Base-by-base conservation (phyloP, 805 yeast species). In the Schwanniomyces sp. region DNA sequence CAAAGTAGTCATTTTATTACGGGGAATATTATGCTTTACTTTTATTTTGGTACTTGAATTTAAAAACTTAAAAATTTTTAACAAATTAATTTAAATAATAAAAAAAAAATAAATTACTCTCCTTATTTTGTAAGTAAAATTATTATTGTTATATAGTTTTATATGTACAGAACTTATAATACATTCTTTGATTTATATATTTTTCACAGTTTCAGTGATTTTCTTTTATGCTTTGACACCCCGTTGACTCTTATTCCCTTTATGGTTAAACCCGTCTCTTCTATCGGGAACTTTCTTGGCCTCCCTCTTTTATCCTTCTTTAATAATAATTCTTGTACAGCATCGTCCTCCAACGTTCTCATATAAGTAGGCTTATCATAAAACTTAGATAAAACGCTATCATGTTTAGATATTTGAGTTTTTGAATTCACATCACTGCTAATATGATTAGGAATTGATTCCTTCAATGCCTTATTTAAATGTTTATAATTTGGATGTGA, bases 241-340 rank as follows among this genome's bases (percentile, higher is more conserved):
- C 78, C 78, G 44, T 64, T 70, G 5, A 73, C 72, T 41, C 74
- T 57, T 28, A 73, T 65, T 1, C 78, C 78, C 51, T 67, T 70
- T 38, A 73, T 72, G 10, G 77, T 73, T 7, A 71, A 57, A 1
- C 76, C 79, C 7, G 75, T 69, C 47, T 70, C 72, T 47, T 72
- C 79, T n/a, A 70, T 61, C 1, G 80, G 77, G 46, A 72, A 72
- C 54, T 78, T 78, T 52, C 81, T 63, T 2, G 82, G 82, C 52
- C 82, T 63, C 11, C 82, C 82, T 36, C 81, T 48, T 60, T 70
- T 65, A 61, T 75, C 72, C 56, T 78, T 72, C 56, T 62, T 71
- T 44, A 62, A 59, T 25, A 73, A 55, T 28, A 72, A 59, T 47
- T 67, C 63, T 50, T 68, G 56, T 6, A 67, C 69, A 10, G 67